Evolutionary conservation across 306 rosid species (phyloP).

Genomic region (Vachellia collinsii): DNA sequence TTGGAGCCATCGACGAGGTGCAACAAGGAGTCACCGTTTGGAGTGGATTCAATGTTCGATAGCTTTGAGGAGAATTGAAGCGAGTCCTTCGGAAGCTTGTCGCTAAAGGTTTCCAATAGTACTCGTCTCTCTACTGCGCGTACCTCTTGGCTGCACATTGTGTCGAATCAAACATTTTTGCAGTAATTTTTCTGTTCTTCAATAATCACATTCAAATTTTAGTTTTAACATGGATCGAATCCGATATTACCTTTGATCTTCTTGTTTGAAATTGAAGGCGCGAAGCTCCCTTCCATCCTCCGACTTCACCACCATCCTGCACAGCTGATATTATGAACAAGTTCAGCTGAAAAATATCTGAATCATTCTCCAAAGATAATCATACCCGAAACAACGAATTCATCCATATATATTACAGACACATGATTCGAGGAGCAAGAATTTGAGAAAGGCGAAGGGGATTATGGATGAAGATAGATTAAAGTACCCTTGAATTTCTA

Average conservation of each 20-base stretch:
- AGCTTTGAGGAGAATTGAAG: conserved; percentile 75
- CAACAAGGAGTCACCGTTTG: conserved; percentile 58
- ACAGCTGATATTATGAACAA: conserved; percentile 62
- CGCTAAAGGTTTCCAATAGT: conserved; percentile 79
- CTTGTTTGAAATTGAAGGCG: conserved; percentile 77
- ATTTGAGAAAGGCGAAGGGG: not conserved
- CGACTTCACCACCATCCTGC: conserved; percentile 86
- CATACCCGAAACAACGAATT: not conserved
- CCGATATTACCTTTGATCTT: conserved; percentile 64
- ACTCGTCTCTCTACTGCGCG: conserved; percentile 89
- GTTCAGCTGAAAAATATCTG: not conserved
- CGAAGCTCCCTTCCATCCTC: conserved; percentile 80
- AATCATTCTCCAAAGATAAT: not conserved
- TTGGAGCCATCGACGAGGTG: conserved; percentile 70
- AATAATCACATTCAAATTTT: not conserved
- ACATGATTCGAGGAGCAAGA: not conserved
- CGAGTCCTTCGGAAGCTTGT: conserved; percentile 56
- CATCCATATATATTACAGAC: not conserved
- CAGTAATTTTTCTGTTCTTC: not conserved
- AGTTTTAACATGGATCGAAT: not conserved
- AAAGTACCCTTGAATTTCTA: conserved; percentile 80
- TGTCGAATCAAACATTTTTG: not conserved
- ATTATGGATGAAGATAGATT: not conserved
- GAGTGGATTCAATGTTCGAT: conserved; percentile 51
- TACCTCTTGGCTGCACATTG: conserved; percentile 76